These are phyloP conservation scores for Periconia macrospinosa DNA, from an alignment of 2,329 filamentous ascomycete species.

Conservation along the genomic window DNA sequence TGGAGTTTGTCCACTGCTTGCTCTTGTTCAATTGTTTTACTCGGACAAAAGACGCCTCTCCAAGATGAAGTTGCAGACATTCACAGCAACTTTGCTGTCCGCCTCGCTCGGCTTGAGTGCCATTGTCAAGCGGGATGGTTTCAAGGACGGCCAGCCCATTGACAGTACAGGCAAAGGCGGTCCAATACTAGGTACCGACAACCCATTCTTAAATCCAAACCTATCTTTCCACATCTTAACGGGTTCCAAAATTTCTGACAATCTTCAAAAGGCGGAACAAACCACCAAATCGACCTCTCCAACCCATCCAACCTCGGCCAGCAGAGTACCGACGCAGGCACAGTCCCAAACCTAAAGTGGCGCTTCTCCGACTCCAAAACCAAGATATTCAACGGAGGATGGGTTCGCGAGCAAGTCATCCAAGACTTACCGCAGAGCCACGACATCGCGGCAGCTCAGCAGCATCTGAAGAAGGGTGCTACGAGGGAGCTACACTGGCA, in stretches of 20 bases:
- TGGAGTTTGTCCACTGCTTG: too few relatives aligned
- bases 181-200: constrained; percentile 56
- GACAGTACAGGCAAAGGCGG: constrained; percentile 61
- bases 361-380: constrained; percentile 70
- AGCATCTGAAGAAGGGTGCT: constrained; percentile 68
- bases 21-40: too few relatives aligned
- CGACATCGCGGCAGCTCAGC: constrained; percentile 69
- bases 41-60: too few relatives aligned
- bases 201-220: not conserved
- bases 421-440: constrained; percentile 67
- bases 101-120: constrained; percentile 17
- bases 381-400: constrained; percentile 64
- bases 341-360: constrained; percentile 69
- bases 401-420: constrained; percentile 67
- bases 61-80: constrained; percentile 21
- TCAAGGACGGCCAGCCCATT: constrained; percentile 59
- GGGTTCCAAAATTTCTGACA: constrained; percentile 3
- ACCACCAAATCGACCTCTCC: constrained; percentile 61
- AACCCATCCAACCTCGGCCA: constrained; percentile 67
- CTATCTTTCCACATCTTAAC: not conserved
- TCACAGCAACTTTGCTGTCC: constrained; percentile 23
- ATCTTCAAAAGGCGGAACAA: constrained; percentile 60
- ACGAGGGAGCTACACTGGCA: constrained; percentile 72
- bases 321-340: constrained; percentile 64
- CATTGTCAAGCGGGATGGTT: constrained; percentile 36